These are phyloP conservation scores for Auxenochlorella pyrenoidosa DNA, from an alignment of 139 green algal species.

Conservation along the genomic window DNA sequence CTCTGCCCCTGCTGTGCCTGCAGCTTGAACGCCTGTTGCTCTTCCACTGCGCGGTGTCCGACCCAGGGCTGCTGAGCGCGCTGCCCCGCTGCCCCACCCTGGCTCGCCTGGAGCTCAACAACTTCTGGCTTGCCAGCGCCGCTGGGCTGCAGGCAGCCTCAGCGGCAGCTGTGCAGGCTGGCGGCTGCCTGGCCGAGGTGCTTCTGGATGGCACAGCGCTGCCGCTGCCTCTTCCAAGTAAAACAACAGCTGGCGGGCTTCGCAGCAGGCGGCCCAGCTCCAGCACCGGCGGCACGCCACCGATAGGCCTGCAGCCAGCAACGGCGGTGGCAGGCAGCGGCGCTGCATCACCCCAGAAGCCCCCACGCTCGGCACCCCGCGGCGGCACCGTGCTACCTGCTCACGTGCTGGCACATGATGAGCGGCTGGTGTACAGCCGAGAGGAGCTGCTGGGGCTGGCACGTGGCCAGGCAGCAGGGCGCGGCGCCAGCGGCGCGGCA, in stretches of 20 bases:
- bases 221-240: not conserved
- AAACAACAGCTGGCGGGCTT: not conserved
- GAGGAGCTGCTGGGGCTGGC: slow-evolving; percentile 11
- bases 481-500: not conserved
- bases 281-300: not conserved
- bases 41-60: not conserved
- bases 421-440: slow-evolving; percentile 29
- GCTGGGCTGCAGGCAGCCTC: not conserved
- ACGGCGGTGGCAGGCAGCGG: not conserved
- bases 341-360: not conserved
- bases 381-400: not conserved
- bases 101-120: not conserved
- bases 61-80: not conserved
- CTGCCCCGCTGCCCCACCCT: slow-evolving; percentile 8
- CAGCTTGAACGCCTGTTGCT: not conserved
- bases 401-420: slow-evolving; percentile 14
- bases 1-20: not conserved
- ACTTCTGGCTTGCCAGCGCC: slow-evolving; percentile 18
- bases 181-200: not conserved
- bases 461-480: not conserved
- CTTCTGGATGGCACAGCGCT: not conserved
- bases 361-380: not conserved
- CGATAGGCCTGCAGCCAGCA: not conserved
- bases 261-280: not conserved
- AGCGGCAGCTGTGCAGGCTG: not conserved